Evolutionary conservation across 306 rosid species (phyloP), one percentile per base, ranked within the genome.

Genomic region (Malus orientalis): DNA sequence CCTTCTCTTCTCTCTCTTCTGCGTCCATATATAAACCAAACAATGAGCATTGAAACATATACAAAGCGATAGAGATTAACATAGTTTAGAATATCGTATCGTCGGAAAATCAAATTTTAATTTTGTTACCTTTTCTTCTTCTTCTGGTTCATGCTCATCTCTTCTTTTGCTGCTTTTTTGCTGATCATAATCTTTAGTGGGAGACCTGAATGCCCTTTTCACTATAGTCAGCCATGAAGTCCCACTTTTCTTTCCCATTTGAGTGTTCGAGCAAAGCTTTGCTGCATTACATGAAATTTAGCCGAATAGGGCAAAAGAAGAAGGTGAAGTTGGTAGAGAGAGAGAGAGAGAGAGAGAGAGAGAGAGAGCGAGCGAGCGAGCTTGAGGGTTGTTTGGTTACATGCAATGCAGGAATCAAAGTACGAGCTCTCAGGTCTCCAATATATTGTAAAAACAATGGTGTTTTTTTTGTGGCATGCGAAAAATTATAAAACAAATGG

Each of bases 161-260:
- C 74, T 78, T 45, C 79, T 74, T 73, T 55, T 61, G 68, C 61
- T 75, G 57, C 70, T 44, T 47, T 74, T 78, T 25, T 44, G 76
- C 32, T 25, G 73, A 25, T 61, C 70, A 29, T 15, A 11, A 8
- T 82, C 79, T 18, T 61, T 82, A 23, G 73, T 61, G 4, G 85
- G 85, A 82, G 85, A 78, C 72, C 76, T 30, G 66, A 82, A 82
- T 4, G 64, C 85, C 73, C 76, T 69, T 82, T 74, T 82, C 51
- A 82, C 82, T 6, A 78, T 65, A 16, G 69, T 78, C 68, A 82
- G 62, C 85, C 82, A 82, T 27, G 79, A 78, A 22, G 63, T 49
- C 64, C 82, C 69, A 44, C 64, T 74, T 23, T 78, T 82, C 76
- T 82, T 82, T 22, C 76, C 76, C 85, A 82, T 78, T 30, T 49